Base-by-base conservation (phyloP, 2,329 filamentous ascomycete genomes). In the Fusarium tjaetaba region DNA sequence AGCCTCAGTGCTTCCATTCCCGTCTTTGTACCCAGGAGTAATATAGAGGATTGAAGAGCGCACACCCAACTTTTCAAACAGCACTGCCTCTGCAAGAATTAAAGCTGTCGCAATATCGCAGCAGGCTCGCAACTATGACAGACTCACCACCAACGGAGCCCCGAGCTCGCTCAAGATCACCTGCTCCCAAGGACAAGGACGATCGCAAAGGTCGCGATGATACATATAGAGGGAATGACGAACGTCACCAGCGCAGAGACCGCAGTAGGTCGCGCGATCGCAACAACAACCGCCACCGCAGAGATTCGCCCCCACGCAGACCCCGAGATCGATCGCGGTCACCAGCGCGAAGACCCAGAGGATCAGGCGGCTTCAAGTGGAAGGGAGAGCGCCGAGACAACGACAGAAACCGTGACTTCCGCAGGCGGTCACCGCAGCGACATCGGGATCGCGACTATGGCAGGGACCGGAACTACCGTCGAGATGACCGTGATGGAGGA, bases 291-390 rank as follows among this genome's bases (percentile, higher is more conserved):
- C 56, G 68, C 41, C 68, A 72, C 13, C 59, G 69, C 39, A 63
- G 68, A 57, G 72, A 75, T 39, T 75, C 70, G 30, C 69, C 68
- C 11, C 68, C 65, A 13, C 68, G 68, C 30, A 61, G 72, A 53
- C 74, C 74, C n/a, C 61, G 76, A 57, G 71, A 78, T 51, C 73
- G 76, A 39, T 78, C 77, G 45, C 73, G 72, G 20, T 76, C 72
- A 36, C 73, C 73, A 22, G 64, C 65, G 46, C 71, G 75, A 56
- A 68, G 76, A 36, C 70, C 75, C 11, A 61, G 72, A 67, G 76
- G 76, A 22, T 55, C 76, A 13, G 76, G 76, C 11, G 76, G 76
- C 4, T 78, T 78, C 52, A 77, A 70, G 42, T 78, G 76, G 68
- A 78, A 78, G 49, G 76, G 77, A 20, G 77, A 78, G 34, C 77